Conservation (phyloP, 1,284 basidiomycete genomes). For the Cutaneotrichosporon daszewskae region DNA sequence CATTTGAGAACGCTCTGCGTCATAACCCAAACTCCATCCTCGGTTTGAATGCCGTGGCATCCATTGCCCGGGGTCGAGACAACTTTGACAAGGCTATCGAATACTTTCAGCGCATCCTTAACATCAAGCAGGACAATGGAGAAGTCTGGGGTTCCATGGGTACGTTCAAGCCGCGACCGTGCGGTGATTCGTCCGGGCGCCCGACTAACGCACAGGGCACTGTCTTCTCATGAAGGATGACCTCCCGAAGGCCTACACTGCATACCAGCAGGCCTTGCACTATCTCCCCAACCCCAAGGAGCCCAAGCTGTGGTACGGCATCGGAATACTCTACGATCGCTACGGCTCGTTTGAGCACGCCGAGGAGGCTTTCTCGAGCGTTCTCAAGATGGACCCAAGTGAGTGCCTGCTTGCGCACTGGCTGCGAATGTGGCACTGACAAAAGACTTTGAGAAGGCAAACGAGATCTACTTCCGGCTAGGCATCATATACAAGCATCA, state of each 20-base stretch:
- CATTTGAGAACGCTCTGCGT: slow-evolving; percentile 85
- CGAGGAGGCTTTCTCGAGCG: slow-evolving; percentile 95
- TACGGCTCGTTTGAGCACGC: slow-evolving; percentile 98
- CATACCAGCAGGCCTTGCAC: slow-evolving; percentile 97
- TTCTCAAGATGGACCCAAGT: slow-evolving; percentile 96
- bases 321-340: slow-evolving; percentile 96
- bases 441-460: slow-evolving; percentile 93
- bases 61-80: slow-evolving; percentile 54
- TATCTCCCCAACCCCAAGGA: slow-evolving; percentile 95
- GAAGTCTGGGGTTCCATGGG: slow-evolving; percentile 92
- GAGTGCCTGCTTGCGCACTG: slow-evolving; percentile 24
- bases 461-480: slow-evolving; percentile 95
- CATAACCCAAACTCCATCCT: slow-evolving; percentile 84
- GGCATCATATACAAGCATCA: slow-evolving; percentile 99
- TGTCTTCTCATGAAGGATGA: slow-evolving; percentile 99
- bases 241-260: slow-evolving; percentile 95
- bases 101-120: slow-evolving; percentile 85
- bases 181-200: neutral
- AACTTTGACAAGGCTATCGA: slow-evolving; percentile 67
- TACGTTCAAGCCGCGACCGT: slow-evolving; percentile 39
- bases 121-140: slow-evolving; percentile 83
- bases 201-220: slow-evolving; percentile 54
- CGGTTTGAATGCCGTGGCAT: slow-evolving; percentile 80
- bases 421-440: neutral
- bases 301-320: slow-evolving; percentile 98